Evolutionary conservation across 768 basidiomycete genomes (phyloP), one percentile per base, ranked within the genome.

Genomic region (Leccinum longicurvipes): DNA sequence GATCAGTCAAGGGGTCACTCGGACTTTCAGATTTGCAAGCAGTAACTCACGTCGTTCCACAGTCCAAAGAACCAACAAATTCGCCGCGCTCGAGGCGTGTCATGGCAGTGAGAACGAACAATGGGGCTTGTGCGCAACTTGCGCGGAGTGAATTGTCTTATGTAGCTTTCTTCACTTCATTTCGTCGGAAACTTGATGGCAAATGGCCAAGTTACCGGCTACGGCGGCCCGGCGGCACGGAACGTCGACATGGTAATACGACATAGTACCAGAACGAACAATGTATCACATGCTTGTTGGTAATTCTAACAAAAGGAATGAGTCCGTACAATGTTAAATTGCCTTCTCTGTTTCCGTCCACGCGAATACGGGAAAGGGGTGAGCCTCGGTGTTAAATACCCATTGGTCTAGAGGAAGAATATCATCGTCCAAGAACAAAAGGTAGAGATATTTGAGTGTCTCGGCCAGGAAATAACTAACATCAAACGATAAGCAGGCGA

Each of bases 41-140:
- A 34, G 28, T 28, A 50, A 31, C 90, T 69, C 64, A 94, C 93
- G 94, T 97, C 48, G 94, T 97, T 39, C 94, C 94, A 67, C 94
- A 96, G 72, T 97, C 94, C 57, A 97, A 78, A 49, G 92, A 91
- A 53, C 92, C 94, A 44, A 97, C 86, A 70, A 96, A 93, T 68
- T 93, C 86, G 56, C 85, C 86, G 63, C 82, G 80, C 64, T 82
- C 85, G 50, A 79, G 73, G 45, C 50, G 47, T 15, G 66, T 45
- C 76, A 79, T 77, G 56, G 25, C 32, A 8, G 56, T 47, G 24
- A 4, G 24, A 41, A 42, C 1, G 24, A 57, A 48, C 3, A 21
- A 56, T 25, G 10, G 11, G 36, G 39, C 9, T n/a, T 31, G 21
- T 32, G 29, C 23, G 48, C 45, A 45, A 32, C 9, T n/a, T 31